A percentile compares a stretch with the other conserved stretches of the same genome.
Conservation (phyloP, 805 yeast genomes). For the Starmerella potacharoeniae region DNA sequence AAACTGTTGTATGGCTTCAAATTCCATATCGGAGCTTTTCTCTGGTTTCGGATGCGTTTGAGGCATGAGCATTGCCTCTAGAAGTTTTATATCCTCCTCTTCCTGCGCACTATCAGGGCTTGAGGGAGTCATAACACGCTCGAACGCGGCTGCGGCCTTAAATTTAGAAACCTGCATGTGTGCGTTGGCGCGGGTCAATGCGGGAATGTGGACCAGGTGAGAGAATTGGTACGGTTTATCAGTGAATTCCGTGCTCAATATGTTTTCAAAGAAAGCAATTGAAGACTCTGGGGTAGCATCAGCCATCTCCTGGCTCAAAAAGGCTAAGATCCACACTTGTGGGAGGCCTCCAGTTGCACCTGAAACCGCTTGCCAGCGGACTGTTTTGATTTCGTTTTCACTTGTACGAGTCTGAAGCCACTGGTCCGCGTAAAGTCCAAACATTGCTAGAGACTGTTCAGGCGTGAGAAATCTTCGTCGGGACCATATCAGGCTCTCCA, state of each 20-base stretch:
- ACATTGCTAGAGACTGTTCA: conserved; percentile 3
- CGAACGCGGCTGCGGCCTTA: conserved; percentile 55
- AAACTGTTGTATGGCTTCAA: conserved; percentile 48
- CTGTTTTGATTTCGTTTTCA: background rate
- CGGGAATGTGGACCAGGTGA: conserved; percentile 7
- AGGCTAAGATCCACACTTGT: conserved; percentile 18
- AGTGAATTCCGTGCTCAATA: conserved; percentile 8
- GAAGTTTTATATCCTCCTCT: conserved; percentile 15
- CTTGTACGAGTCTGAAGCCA: conserved; percentile 6
- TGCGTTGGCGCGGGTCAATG: conserved; percentile 35
- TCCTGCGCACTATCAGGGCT: background rate
- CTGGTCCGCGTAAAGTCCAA: conserved; percentile 14
- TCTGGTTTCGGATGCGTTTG: conserved; percentile 16
- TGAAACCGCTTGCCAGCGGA: conserved; percentile 12
- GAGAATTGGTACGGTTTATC: conserved; percentile 2
- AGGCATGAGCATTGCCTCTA: conserved; percentile 31
- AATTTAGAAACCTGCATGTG: conserved; percentile 61
- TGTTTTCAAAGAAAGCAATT: conserved; percentile 22
- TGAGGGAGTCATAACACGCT: conserved; percentile 33
- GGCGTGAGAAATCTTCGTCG: conserved; percentile 6
- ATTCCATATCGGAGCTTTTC: conserved; percentile 25
- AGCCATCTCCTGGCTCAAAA: conserved; percentile 12
- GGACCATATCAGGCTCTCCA: conserved; percentile 10
- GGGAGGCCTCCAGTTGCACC: background rate
- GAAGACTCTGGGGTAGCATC: conserved; percentile 21